These are phyloP conservation scores for Hirschioporus abietinus DNA, from an alignment of 768 basidiomycete genomes.

Conservation along the genomic window DNA sequence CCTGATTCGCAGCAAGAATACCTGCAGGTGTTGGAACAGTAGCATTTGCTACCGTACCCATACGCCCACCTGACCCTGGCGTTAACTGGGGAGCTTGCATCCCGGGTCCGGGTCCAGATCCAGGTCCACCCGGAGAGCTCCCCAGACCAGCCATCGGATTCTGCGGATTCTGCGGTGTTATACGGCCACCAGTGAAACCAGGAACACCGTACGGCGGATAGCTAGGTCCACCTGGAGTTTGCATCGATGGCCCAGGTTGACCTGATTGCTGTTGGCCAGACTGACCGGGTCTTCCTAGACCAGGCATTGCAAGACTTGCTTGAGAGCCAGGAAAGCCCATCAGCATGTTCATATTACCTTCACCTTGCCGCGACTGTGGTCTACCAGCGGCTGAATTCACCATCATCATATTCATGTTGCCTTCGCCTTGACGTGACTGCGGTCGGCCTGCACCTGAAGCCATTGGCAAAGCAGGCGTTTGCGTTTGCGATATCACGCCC, in stretches of 20 bases:
- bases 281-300: not conserved
- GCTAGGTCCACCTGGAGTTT: not conserved
- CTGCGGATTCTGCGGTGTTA: not conserved
- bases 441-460: not conserved
- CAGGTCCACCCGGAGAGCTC: not conserved
- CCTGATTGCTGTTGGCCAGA: not conserved
- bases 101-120: not conserved
- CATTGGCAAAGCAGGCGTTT: constrained; percentile 30
- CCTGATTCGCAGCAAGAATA: not conserved
- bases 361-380: not conserved
- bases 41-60: not conserved
- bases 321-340: not conserved
- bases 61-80: not conserved
- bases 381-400: not conserved
- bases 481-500: constrained; percentile 31
- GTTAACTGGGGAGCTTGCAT: not conserved
- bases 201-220: not conserved
- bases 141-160: not conserved
- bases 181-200: not conserved
- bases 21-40: not conserved
- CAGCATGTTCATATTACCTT: not conserved
- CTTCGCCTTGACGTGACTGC: not conserved
- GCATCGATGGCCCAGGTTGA: not conserved
- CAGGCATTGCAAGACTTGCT: not conserved
- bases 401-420: not conserved